Percentiles rank a stretch among this genome's conserved stretches.
phyloP scores from a whole-genome alignment of 2,329 filamentous ascomycete genomes.

The Diaporthe helianthi region DNA sequence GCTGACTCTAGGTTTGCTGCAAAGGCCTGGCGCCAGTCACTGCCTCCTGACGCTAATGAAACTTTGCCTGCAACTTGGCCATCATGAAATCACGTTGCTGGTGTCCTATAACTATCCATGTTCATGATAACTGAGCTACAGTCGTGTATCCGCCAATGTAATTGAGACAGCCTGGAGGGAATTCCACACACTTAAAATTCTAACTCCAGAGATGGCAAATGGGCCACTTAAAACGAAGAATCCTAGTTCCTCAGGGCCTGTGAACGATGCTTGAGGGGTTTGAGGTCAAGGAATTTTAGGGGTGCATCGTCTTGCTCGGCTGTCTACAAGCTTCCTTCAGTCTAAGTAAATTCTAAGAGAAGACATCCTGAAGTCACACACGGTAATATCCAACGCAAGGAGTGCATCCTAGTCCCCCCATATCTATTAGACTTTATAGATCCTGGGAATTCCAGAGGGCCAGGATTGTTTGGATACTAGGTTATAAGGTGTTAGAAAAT shows the following conservation, averaged over 20 bases:
- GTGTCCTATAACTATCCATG: too few species aligned
- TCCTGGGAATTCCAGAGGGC: neutral
- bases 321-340: neutral
- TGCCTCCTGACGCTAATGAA: too few species aligned
- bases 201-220: neutral
- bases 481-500: neutral
- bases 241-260: neutral
- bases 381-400: neutral
- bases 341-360: neutral
- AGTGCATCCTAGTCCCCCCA: neutral
- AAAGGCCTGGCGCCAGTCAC: too few species aligned
- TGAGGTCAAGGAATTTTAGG: neutral
- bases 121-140: too few species aligned
- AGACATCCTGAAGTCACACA: neutral
- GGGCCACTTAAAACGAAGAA: too few species aligned
- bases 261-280: too few species aligned
- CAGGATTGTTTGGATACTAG: neutral
- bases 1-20: too few species aligned
- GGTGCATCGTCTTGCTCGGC: too few species aligned
- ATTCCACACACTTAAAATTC: neutral
- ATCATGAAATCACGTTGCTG: too few species aligned
- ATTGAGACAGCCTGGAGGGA: too few species aligned
- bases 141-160: neutral
- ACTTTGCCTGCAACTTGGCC: too few species aligned
- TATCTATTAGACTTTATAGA: neutral